Base-by-base conservation (phyloP, 495 filamentous ascomycete genomes). In the Cercophora sp. region DNA sequence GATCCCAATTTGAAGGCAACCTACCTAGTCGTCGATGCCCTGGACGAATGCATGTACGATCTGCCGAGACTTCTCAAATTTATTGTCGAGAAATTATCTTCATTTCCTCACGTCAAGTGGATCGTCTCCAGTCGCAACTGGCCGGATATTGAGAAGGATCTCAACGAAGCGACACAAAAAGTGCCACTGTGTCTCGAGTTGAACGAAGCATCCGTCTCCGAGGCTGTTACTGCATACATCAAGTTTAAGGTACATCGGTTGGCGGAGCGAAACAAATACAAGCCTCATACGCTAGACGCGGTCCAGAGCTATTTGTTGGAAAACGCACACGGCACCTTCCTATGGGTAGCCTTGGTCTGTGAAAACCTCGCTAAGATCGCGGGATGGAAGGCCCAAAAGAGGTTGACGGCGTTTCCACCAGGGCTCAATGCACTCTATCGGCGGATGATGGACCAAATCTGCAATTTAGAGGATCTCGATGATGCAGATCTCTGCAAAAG, bases 1-100 rank as follows among this genome's bases (percentile, higher is more conserved):
- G 68, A 72, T 44, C 50, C 56, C 10, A 52, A 27, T 26, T 26
- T 69, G 10, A 24, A 55, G 3, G 48, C 6, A 4, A 54, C 66
- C 2, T 71, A 58, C 52, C 39, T 76, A 4, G 51, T 79, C 0
- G 62, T 79, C 45, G 78, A 80, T 55, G 78, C 75, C 4, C 68
- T 80, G 2, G 73, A 79, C 56, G 78, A 80, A 58, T 79, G 73
- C 45, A 55, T 51, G 5, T 44, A 24, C 6, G 67, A 59, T 23
- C 50, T 62, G 40, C 15, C 35, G 4, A 25, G 61, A 8, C 62
- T 75, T 45, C 60, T 75, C 57, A 13, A 63, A 8, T 46, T 75
- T 19, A 63, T 76, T 15, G 35, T 51, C 25, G 19, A 48, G 15
- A 58, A 41, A 6, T 57, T 55, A n/a, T n/a, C n/a, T 52, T 34